phyloP scores from a whole-genome alignment of 768 basidiomycete species.

The Xerocomus brunneocitrinus region DNA sequence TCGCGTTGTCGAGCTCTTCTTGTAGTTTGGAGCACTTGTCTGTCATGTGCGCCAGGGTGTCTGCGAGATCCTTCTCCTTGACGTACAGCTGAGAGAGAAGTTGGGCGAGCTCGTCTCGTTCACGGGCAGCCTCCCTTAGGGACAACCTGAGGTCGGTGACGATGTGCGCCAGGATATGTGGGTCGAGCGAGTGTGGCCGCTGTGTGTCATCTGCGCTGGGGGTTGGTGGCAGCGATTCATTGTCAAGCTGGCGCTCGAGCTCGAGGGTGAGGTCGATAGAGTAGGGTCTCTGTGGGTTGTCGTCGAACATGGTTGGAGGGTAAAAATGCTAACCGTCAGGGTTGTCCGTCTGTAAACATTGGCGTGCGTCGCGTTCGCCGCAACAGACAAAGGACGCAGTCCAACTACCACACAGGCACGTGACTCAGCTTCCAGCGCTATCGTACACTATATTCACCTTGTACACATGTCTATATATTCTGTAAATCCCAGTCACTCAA shows the following conservation, averaged over 20 bases:
- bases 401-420: not conserved
- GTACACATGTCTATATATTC: constrained; percentile 9
- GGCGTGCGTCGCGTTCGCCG: constrained; percentile 9
- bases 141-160: constrained; percentile 68
- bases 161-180: constrained; percentile 71
- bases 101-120: constrained; percentile 63
- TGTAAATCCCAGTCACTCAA: constrained; percentile 11
- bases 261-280: constrained; percentile 80
- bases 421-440: not conserved
- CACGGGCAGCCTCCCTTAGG: constrained; percentile 58
- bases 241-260: constrained; percentile 70
- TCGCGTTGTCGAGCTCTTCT: constrained; percentile 49
- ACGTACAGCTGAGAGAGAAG: constrained; percentile 46
- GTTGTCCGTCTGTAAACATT: not conserved
- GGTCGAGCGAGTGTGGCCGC: constrained; percentile 58
- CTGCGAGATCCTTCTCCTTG: constrained; percentile 57
- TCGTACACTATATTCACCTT: constrained; percentile 7
- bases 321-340: not conserved
- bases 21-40: constrained; percentile 60
- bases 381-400: not conserved
- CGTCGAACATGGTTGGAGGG: constrained; percentile 29
- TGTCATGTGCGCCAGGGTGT: constrained; percentile 58
- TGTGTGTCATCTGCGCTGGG: constrained; percentile 24
- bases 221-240: constrained; percentile 53
- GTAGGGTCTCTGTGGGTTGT: constrained; percentile 25